A percentile compares a stretch with the other conserved stretches of the same genome.
These are phyloP conservation scores for Plasmodium cynomolgi DNA, from an alignment of 169 alveolate genomes.

Conservation along the genomic window DNA sequence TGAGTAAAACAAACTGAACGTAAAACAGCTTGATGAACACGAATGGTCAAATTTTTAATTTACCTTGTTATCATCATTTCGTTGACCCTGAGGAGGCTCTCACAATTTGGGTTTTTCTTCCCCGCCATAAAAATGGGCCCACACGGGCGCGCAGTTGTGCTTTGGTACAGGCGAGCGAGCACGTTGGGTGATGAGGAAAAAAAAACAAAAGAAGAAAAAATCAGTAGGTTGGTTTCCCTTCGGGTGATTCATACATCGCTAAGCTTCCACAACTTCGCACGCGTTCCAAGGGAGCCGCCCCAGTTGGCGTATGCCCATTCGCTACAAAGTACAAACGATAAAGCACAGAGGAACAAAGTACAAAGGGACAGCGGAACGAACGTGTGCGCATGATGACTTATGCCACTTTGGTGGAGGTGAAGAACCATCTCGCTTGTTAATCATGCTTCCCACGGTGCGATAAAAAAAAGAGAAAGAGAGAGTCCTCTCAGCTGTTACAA, in stretches of 20 bases:
- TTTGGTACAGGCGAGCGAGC: background rate
- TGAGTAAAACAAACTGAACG: conserved; percentile 35
- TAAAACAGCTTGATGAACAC: conserved; percentile 43
- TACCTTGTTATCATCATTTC: conserved; percentile 72
- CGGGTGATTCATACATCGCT: background rate
- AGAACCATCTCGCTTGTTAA: too few species aligned
- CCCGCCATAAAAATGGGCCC: background rate
- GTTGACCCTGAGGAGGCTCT: conserved; percentile 77
- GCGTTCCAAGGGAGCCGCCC: too few species aligned
- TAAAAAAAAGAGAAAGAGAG: too few species aligned
- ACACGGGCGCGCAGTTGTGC: background rate
- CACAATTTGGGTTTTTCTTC: background rate
- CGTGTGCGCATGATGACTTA: too few species aligned
- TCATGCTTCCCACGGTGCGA: too few species aligned
- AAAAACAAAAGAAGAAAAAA: background rate
- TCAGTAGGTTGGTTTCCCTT: background rate
- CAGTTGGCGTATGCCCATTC: too few species aligned
- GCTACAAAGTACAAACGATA: too few species aligned
- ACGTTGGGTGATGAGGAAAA: background rate
- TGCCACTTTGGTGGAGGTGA: too few species aligned
- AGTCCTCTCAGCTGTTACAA: background rate
- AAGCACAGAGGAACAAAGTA: too few species aligned
- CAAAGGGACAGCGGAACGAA: too few species aligned
- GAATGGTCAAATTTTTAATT: conserved; percentile 17
- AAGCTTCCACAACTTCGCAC: too few species aligned